Base-by-base conservation (phyloP, 2,329 filamentous ascomycete species). In the Didymellaceae sp. region DNA sequence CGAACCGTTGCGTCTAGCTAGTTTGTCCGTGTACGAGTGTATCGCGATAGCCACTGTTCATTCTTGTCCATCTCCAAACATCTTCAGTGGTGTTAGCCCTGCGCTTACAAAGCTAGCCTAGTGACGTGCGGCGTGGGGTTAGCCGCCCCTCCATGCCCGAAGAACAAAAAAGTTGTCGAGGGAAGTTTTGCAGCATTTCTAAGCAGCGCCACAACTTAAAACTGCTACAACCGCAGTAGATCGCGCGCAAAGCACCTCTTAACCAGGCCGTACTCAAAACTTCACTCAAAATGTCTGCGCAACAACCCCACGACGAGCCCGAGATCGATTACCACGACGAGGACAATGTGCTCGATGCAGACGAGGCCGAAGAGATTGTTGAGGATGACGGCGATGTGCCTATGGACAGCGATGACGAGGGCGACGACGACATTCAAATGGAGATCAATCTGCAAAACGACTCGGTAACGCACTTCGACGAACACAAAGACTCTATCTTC, bases 401-500 rank as follows among this genome's bases (percentile, higher is more conserved):
- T 33, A 96, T 96, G 90, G 90, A 93, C 67, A 89, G 86, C 4
- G 85, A 86, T 45, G 87, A 89, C 22, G 81, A 80, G 35, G 80
- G 80, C 34, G 81, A 75, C 21, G 57, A 82, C 43, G 76, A 86
- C 62, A 68, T 79, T 49, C 60, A 71, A 6, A 78, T 87, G 71
- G 90, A 94, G 72, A 85, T 97, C 32, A 77, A 84, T 32, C 81
- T 97, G 6, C 85, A 94, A 57, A 99, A 97, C 80, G 93, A 99
- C 80, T 95, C 91, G 59, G 81, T 87, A 60, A 93, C 91, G 53
- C 93, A 96, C 79, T 97, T 97, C 69, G 94, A 97, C 78, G 75
- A 77, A 26, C 91, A 97, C 78, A 88, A 86, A 63, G 91, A 97
- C 81, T 92, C 88, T 54, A 89, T 99, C 67, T 99, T 97, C 79